phyloP scores from a whole-genome alignment of 2,329 filamentous ascomycete genomes.

The Paracoccidioides brasiliensis region DNA sequence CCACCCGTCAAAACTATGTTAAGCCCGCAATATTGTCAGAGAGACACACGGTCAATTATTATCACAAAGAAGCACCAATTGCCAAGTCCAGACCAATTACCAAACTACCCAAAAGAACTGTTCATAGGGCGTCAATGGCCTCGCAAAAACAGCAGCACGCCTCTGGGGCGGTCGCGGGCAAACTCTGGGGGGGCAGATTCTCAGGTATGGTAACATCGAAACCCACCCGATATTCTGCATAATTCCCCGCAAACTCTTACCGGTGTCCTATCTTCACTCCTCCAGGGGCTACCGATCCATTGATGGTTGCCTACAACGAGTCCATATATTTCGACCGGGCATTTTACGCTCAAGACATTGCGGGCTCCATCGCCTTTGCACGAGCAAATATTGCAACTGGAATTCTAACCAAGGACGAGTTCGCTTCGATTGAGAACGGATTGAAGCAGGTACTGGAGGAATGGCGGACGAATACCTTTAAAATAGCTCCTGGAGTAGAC shows the following conservation, averaged over 20 bases:
- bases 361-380: constrained; percentile 63
- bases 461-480: constrained; percentile 20
- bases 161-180: constrained; percentile 10
- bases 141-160: neutral
- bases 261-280: constrained; percentile 1
- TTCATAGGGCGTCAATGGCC: neutral
- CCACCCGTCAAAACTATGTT: too few relatives aligned
- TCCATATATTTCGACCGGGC: constrained; percentile 60
- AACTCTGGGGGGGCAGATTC: constrained; percentile 33
- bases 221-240: constrained; percentile 5
- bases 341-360: constrained; percentile 65
- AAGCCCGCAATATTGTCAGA: too few relatives aligned
- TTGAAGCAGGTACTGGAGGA: constrained; percentile 39
- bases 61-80: too few relatives aligned
- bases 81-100: neutral
- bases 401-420: constrained; percentile 58
- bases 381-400: constrained; percentile 58
- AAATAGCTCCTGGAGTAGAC: constrained; percentile 15
- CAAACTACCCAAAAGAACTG: neutral
- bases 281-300: constrained; percentile 58
- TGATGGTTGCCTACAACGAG: constrained; percentile 72
- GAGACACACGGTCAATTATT: too few relatives aligned
- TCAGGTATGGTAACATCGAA: constrained; percentile 32
- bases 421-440: constrained; percentile 54
- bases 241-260: neutral